phyloP scores from a whole-genome alignment of 495 filamentous ascomycete species.

The Evernia prunastri region DNA sequence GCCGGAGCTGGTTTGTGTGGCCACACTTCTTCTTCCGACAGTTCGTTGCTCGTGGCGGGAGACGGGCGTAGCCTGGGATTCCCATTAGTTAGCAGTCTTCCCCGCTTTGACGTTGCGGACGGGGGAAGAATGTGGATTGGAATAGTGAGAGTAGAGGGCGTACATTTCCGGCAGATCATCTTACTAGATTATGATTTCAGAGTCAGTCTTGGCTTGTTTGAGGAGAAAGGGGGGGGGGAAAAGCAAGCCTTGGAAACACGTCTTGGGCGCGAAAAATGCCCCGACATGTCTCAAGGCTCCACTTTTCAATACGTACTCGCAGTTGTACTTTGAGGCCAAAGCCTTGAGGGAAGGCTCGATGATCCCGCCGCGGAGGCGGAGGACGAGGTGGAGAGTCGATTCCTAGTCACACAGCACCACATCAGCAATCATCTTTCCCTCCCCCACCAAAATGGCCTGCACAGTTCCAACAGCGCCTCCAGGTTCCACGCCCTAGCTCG shows the following conservation, averaged over 20 bases:
- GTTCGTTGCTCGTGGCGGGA: constrained; percentile 97
- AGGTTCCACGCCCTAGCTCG: neutral
- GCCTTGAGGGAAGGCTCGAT: constrained; percentile 99
- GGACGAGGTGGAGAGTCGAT: constrained; percentile 97
- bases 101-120: neutral
- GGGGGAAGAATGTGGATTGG: neutral
- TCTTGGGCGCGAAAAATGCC: too few species aligned
- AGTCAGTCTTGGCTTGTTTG: too few species aligned
- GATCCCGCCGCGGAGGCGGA: constrained; percentile 98
- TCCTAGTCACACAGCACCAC: constrained; percentile 51
- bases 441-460: too few species aligned
- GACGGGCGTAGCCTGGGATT: constrained; percentile 60
- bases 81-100: neutral
- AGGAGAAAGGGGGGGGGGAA: too few species aligned
- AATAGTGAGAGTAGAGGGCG: constrained; percentile 52
- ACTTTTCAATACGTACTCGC: constrained; percentile 64
- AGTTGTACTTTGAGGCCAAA: constrained; percentile 98
- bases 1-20: constrained; percentile 98
- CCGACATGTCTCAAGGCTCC: too few species aligned
- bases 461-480: neutral
- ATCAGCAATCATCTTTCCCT: neutral
- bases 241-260: too few species aligned
- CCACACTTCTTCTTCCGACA: constrained; percentile 99
- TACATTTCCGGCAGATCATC: constrained; percentile 99
- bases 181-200: too few species aligned